Evolutionary conservation across 1,139 yeast genomes (phyloP), one percentile per base, ranked within the genome.

Genomic region (Geotrichum siamense): DNA sequence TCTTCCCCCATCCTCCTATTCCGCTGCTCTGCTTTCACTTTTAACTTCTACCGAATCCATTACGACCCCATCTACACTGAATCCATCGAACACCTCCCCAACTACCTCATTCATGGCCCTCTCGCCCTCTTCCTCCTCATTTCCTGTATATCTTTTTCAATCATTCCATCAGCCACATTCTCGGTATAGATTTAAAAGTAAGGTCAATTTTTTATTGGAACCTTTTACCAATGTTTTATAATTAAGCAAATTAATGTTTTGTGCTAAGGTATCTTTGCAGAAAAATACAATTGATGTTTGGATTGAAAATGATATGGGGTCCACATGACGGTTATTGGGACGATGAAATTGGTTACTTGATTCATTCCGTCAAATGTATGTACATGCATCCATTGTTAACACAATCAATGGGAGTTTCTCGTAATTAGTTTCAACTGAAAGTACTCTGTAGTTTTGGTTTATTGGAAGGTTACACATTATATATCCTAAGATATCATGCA

Each of bases 21-120:
- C 54, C 67, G 86, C 49, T 85, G 78, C 62, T 79, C 91, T 36
- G 79, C 82, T 28, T 62, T 89, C 45, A 79, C 93, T 0, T 78
- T 78, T 63, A 91, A 91, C 59, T 70, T 91, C 4, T 97, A 91
- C 60, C 72, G 74, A 47, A 84, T 91, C 36, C 98, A 91, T 60
- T 77, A 77, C 59, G 84, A 84, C 56, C 62, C 63, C 2, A 54
- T 53, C 1, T 84, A 84, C 57, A 70, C 83, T 21, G 57, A 51
- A 4, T 45, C 59, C 0, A 55, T 57, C 1, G 97, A 91, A 55
- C 71, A 75, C 0, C 74, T 85, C 40, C 78, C 80, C 0, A 69
- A 69, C 32, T 59, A 78, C 1, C 65, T 91, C 0, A 81, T 82
- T 0, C 96, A 84, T 37, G 98, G 96, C 0, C 96, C 97, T 0